phyloP scores from a whole-genome alignment of 805 yeast species.

The Priceomyces medius region DNA sequence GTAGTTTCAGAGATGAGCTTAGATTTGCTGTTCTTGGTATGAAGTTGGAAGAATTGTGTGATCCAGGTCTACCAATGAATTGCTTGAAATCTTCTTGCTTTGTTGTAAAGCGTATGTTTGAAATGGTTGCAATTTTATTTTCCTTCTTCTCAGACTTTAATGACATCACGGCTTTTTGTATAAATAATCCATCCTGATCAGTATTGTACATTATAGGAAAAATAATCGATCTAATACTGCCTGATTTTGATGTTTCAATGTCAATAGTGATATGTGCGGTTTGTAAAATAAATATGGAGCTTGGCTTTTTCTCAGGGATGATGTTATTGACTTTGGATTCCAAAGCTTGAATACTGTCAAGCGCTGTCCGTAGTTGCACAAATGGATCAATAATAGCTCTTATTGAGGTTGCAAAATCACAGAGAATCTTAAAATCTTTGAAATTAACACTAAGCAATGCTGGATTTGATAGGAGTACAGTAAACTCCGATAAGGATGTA shows the following conservation, averaged over 20 bases:
- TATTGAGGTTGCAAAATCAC: constrained; percentile 24
- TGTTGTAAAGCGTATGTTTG: constrained; percentile 25
- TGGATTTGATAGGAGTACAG: constrained; percentile 45
- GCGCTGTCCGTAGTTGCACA: neutral
- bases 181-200: constrained; percentile 24
- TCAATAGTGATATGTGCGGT: constrained; percentile 36
- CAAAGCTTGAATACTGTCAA: neutral
- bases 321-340: neutral
- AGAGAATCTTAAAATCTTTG: constrained; percentile 21
- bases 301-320: neutral
- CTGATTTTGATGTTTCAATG: constrained; percentile 16
- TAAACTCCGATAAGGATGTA: constrained; percentile 26
- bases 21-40: constrained; percentile 19
- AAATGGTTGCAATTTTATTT: constrained; percentile 18
- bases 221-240: constrained; percentile 23
- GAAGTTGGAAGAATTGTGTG: constrained; percentile 10
- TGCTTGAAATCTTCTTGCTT: constrained; percentile 25
- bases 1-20: constrained; percentile 15
- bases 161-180: constrained; percentile 31
- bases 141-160: constrained; percentile 8
- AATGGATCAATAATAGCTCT: constrained; percentile 15
- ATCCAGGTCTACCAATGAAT: constrained; percentile 13
- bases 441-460: constrained; percentile 25
- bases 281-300: constrained; percentile 33
- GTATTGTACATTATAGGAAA: constrained; percentile 48